Percentiles rank a stretch among this genome's conserved stretches.
Conservation (phyloP, 2,329 filamentous ascomycete genomes). For the Penicillium sp. region DNA sequence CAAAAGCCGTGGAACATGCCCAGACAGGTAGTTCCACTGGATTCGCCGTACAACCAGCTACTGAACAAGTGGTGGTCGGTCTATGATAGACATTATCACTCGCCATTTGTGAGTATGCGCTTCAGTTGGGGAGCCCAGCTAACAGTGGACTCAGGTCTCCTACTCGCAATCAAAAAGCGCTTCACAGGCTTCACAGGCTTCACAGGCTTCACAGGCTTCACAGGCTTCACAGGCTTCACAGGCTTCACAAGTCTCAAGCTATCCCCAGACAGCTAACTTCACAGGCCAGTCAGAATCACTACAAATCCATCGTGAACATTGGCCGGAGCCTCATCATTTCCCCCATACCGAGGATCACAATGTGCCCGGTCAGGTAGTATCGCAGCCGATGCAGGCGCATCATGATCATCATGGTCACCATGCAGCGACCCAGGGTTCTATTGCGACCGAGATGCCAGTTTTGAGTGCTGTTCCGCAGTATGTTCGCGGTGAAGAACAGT, state of each 20-base stretch:
- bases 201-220: neutral
- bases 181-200: neutral
- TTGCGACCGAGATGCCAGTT: slow-evolving; percentile 14
- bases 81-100: slow-evolving; percentile 80
- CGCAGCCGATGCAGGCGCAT: neutral
- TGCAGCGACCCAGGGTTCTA: neutral
- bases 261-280: neutral
- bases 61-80: slow-evolving; percentile 90
- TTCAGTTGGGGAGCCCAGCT: neutral
- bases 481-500: slow-evolving; percentile 47
- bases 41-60: slow-evolving; percentile 73
- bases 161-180: neutral
- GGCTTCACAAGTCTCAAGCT: neutral
- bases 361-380: slow-evolving; percentile 1
- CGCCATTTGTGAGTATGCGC: slow-evolving; percentile 23
- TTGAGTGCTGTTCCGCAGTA: slow-evolving; percentile 46
- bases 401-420: neutral
- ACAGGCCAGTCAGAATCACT: neutral
- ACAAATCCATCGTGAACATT: neutral
- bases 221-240: neutral
- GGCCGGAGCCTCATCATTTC: slow-evolving; percentile 6
- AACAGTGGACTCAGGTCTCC: slow-evolving; percentile 7
- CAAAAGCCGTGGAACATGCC: slow-evolving; percentile 83
- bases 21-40: slow-evolving; percentile 35
- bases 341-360: slow-evolving; percentile 1